phyloP scores from a whole-genome alignment of 768 basidiomycete species.

The Hericium rajendrae region DNA sequence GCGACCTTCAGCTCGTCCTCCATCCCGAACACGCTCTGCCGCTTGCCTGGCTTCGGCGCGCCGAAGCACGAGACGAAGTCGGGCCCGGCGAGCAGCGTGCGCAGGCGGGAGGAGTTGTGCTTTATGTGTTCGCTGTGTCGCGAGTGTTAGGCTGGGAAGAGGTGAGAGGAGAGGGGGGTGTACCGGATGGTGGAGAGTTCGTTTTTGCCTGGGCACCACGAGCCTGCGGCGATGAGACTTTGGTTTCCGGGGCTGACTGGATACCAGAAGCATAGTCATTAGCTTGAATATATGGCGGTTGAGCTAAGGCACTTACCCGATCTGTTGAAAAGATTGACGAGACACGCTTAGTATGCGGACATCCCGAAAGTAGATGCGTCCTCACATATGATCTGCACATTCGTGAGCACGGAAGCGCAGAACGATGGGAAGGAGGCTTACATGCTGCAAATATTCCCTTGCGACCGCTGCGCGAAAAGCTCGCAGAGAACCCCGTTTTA shows the following conservation, averaged over 20 bases:
- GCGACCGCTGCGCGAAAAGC: slow-evolving; percentile 80
- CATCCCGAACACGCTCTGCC: slow-evolving; percentile 73
- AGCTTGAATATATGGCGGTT: too few species aligned
- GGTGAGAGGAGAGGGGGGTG: background rate
- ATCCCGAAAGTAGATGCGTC: slow-evolving; percentile 7
- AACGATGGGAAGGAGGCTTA: slow-evolving; percentile 28
- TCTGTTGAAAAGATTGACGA: background rate
- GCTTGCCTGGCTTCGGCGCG: slow-evolving; percentile 48
- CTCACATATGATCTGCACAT: slow-evolving; percentile 54
- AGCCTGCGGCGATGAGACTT: slow-evolving; percentile 70
- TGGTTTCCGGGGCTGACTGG: slow-evolving; percentile 57
- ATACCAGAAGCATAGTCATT: too few species aligned
- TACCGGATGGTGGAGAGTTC: slow-evolving; percentile 73
- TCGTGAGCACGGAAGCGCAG: background rate
- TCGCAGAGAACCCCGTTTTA: slow-evolving; percentile 72
- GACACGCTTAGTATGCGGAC: slow-evolving; percentile 1
- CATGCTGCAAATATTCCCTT: slow-evolving; percentile 88
- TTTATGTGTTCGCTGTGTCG: slow-evolving; percentile 47
- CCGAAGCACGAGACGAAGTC: slow-evolving; percentile 77
- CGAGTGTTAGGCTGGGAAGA: background rate
- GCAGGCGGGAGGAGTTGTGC: slow-evolving; percentile 50
- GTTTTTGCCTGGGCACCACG: slow-evolving; percentile 71
- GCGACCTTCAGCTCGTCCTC: slow-evolving; percentile 88
- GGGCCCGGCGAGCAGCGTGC: slow-evolving; percentile 53
- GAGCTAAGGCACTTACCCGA: too few species aligned